Base-by-base conservation (phyloP, 2,329 filamentous ascomycete genomes). In the Verticillium nubilum region DNA sequence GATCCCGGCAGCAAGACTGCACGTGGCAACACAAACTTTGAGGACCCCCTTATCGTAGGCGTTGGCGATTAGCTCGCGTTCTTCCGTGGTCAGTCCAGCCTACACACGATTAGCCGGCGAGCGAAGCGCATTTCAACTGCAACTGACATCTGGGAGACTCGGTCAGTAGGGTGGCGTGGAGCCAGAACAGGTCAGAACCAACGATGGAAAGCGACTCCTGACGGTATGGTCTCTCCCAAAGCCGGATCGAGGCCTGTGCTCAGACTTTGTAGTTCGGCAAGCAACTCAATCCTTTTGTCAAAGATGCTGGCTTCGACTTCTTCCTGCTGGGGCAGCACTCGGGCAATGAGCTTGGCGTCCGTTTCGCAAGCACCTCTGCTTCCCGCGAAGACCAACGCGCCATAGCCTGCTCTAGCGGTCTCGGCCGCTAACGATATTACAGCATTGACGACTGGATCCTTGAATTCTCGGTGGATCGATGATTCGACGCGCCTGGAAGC, bases 1-100 rank as follows among this genome's bases (percentile, higher is more conserved):
- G 60, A 93, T 91, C n/a, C 90, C 90, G 15, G 89, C 90, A n/a
- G 90, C 90, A 59, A 93, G 80, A 68, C 88, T 91, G 67, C 89
- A 92, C 1, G 90, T 93, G 37, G 90, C 90, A 17, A 91, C 85
- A 57, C 91, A 86, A 1, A 91, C 84, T 64, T 88, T 87, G 19
- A 92, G 69, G 5, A 82, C 76, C 0, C 89, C 88, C 42, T 76
- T 71, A 67, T 92, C 89, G 64, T 91, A 92, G 13, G 88, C 88
- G 35, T 80, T 80, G 2, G 89, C 86, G 58, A 92, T 81, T 7
- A 92, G 74, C 55, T 91, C 88, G 55, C 89, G 81, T 69, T 93
- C 90, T 72, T 93, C 90, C 0, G 82, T 86, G 0, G 89, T 92
- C 66, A 93, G 79, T 13, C 86, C 86, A 53, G 86, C 86, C 76